Evolutionary conservation across 1,284 basidiomycete species (phyloP).

Genomic region (Cutaneotrichosporon sp.): DNA sequence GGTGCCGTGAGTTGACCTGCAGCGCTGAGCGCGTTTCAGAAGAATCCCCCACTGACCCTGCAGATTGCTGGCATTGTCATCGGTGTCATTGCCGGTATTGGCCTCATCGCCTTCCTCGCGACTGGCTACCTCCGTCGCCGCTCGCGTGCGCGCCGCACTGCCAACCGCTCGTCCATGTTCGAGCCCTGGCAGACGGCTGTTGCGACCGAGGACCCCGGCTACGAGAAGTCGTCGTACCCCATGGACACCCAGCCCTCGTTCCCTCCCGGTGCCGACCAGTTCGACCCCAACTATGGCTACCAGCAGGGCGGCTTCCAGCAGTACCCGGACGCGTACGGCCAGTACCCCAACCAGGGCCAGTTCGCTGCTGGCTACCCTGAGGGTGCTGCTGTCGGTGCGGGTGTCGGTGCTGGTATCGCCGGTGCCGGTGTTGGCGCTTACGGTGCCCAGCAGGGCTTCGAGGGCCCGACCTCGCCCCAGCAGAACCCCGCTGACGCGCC

Average conservation of each 20-base stretch:
- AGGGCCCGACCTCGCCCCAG: background rate
- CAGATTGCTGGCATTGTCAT: slow-evolving; percentile 50
- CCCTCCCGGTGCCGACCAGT: slow-evolving; percentile 20
- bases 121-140: slow-evolving; percentile 39
- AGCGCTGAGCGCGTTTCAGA: background rate
- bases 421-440: slow-evolving; percentile 20
- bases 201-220: slow-evolving; percentile 31
- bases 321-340: slow-evolving; percentile 22
- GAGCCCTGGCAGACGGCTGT: slow-evolving; percentile 42
- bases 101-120: slow-evolving; percentile 36
- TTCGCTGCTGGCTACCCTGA: slow-evolving; percentile 3
- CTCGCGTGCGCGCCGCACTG: slow-evolving; percentile 35
- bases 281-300: slow-evolving; percentile 23
- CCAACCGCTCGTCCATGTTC: slow-evolving; percentile 44
- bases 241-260: slow-evolving; percentile 17
- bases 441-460: slow-evolving; percentile 8
- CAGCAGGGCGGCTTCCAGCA: slow-evolving; percentile 15
- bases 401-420: slow-evolving; percentile 20
- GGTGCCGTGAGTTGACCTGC: slow-evolving; percentile 21
- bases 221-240: slow-evolving; percentile 25
- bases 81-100: slow-evolving; percentile 42
- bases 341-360: slow-evolving; percentile 9
- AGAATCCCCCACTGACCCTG: slow-evolving; percentile 11
- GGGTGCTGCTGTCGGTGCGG: slow-evolving; percentile 14
- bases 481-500: background rate